These are phyloP conservation scores for Tricladium varicosporioides DNA, from an alignment of 2,329 filamentous ascomycete genomes.

Conservation along the genomic window DNA sequence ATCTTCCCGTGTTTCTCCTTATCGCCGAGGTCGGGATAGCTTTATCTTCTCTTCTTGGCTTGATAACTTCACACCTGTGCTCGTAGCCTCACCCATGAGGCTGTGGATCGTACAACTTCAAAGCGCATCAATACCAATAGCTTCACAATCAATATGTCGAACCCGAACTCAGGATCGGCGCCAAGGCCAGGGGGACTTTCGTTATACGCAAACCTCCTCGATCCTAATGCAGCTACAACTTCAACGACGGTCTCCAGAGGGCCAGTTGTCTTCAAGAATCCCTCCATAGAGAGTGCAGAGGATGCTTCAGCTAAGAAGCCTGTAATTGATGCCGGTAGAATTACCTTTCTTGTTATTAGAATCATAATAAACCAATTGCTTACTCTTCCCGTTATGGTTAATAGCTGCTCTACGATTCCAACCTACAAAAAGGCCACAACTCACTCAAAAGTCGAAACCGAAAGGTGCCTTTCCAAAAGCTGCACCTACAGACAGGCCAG, in stretches of 20 bases:
- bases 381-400: conserved; percentile 36
- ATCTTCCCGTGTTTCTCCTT: conserved; percentile 8
- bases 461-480: conserved; percentile 60
- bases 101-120: conserved; percentile 10
- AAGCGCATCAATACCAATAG: background rate
- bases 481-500: conserved; percentile 26
- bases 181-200: conserved; percentile 53
- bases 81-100: conserved; percentile 22
- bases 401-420: conserved; percentile 76
- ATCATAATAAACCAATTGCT: conserved; percentile 41
- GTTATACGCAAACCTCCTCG: conserved; percentile 82
- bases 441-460: conserved; percentile 57
- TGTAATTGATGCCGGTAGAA: conserved; percentile 58
- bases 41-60: background rate
- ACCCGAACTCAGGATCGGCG: conserved; percentile 33
- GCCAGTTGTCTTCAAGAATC: conserved; percentile 66
- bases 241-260: conserved; percentile 68
- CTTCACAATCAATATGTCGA: conserved; percentile 27
- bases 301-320: conserved; percentile 56
- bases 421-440: conserved; percentile 75
- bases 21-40: conserved; percentile 3
- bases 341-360: conserved; percentile 31
- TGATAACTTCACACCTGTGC: background rate
- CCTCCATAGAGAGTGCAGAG: conserved; percentile 43
- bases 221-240: conserved; percentile 51